A percentile compares a stretch with the other conserved stretches of the same genome.
phyloP scores from a whole-genome alignment of 2,329 filamentous ascomycete genomes.

The Aspergillus sp. region DNA sequence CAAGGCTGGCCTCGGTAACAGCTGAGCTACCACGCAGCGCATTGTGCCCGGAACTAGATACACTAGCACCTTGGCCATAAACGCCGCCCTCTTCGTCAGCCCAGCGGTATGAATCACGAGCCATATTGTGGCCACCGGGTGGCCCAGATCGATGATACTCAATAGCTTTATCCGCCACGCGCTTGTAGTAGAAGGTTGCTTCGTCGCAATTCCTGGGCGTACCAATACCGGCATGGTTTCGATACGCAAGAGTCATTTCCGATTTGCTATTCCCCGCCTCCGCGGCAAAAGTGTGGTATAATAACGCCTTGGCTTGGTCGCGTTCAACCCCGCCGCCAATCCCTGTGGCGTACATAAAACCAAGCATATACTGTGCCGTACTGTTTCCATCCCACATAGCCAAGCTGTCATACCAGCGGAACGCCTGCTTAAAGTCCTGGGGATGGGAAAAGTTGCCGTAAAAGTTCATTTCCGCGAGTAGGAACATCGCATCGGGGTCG shows the following conservation, averaged over 20 bases:
- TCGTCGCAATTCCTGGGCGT: slow-evolving; percentile 82
- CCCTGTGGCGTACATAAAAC: slow-evolving; percentile 92
- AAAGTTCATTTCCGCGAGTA: slow-evolving; percentile 94
- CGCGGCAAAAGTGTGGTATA: slow-evolving; percentile 94
- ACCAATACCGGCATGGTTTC: slow-evolving; percentile 81
- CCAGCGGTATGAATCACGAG: slow-evolving; percentile 77
- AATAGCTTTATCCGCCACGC: slow-evolving; percentile 90
- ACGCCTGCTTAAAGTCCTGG: slow-evolving; percentile 75
- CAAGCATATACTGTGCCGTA: slow-evolving; percentile 93
- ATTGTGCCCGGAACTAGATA: slow-evolving; percentile 80
- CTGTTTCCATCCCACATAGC: slow-evolving; percentile 78
- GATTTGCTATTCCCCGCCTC: slow-evolving; percentile 77
- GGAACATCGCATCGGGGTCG: slow-evolving; percentile 77
- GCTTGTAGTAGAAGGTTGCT: slow-evolving; percentile 85
- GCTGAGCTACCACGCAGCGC: slow-evolving; percentile 71
- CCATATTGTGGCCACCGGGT: slow-evolving; percentile 78
- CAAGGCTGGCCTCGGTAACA: slow-evolving; percentile 79
- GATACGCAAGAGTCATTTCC: slow-evolving; percentile 90
- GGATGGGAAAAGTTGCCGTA: slow-evolving; percentile 92
- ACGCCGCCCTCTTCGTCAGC: slow-evolving; percentile 89
- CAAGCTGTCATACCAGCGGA: slow-evolving; percentile 76
- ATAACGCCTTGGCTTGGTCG: slow-evolving; percentile 85
- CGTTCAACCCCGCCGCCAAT: slow-evolving; percentile 76
- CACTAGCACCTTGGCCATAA: slow-evolving; percentile 93
- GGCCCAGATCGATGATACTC: slow-evolving; percentile 84